These are phyloP conservation scores for Haplosporangium sp. DNA, from an alignment of 371 early-diverging fungal genomes.

Conservation along the genomic window DNA sequence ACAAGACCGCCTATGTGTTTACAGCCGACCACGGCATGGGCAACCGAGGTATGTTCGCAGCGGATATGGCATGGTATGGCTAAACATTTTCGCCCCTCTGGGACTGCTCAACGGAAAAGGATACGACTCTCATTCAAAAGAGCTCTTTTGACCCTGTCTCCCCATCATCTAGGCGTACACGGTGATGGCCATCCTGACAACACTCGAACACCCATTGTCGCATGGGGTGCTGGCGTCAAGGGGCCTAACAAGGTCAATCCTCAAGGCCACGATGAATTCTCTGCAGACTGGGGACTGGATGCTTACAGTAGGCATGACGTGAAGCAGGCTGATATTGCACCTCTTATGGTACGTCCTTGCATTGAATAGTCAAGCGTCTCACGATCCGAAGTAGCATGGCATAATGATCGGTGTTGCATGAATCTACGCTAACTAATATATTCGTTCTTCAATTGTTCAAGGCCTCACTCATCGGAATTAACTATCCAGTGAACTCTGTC, in stretches of 20 bases:
- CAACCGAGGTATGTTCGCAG: slow-evolving; percentile 70
- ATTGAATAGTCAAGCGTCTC: too few species aligned
- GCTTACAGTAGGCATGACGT: slow-evolving; percentile 81
- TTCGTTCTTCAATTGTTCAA: slow-evolving; percentile 17
- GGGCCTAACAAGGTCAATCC: slow-evolving; percentile 59
- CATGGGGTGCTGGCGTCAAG: slow-evolving; percentile 94
- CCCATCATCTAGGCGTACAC: slow-evolving; percentile 71
- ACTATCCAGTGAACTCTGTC: slow-evolving; percentile 92
- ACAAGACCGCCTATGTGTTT: slow-evolving; percentile 87
- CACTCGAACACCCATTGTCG: slow-evolving; percentile 92
- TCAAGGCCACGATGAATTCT: slow-evolving; percentile 73
- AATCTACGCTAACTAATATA: too few species aligned
- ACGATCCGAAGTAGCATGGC: too few species aligned
- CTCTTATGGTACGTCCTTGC: slow-evolving; percentile 78
- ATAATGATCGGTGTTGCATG: background rate
- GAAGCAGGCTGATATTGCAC: slow-evolving; percentile 95
- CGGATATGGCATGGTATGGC: background rate
- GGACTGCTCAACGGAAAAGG: slow-evolving; percentile 12
- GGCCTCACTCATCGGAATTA: slow-evolving; percentile 86
- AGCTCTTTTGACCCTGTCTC: background rate
- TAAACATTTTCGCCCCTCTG: slow-evolving; percentile 17
- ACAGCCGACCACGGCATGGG: slow-evolving; percentile 98
- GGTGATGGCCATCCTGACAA: slow-evolving; percentile 97
- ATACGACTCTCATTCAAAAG: background rate
- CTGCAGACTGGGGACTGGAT: slow-evolving; percentile 71